Base-by-base conservation (phyloP, 2,329 filamentous ascomycete species). In the Didymella keratinophila region DNA sequence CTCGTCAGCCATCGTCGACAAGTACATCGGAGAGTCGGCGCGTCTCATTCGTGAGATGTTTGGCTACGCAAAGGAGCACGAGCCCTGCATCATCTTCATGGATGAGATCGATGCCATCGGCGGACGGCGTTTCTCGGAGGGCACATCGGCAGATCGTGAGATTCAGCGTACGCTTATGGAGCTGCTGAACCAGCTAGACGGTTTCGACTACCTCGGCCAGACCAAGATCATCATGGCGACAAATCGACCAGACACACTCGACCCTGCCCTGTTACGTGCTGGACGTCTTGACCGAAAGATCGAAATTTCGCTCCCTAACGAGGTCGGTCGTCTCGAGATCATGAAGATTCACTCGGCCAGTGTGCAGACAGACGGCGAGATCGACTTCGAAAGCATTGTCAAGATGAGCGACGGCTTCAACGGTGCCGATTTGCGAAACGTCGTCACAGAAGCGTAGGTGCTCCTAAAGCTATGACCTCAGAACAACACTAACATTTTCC, bases 221-320 rank as follows among this genome's bases (percentile, higher is more conserved):
- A 99, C 95, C 54, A 99, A 99, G 84, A 99, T 99, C 77, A 99
- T 99, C 82, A 99, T 99, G 96, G 95, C 93, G 36, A 98, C 95
- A 59, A 99, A 99, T 84, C 86, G 95, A 80, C 95, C 94, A 14
- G 94, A 98, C 78, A 98, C 94, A 0, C 87, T 99, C 47, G 94
- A 99, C 75, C 94, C 94, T 32, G 94, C 94, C 1, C 83, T 99
- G 71, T 84, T 99, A 55, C 89, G 94, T 81, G 94, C 94, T 42
- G 94, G 94, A 71, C 90, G 95, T 78, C 84, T 99, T 70, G 96
- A 99, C 79, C 87, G 95, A 68, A 99, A 99, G 86, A 95, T 99
- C 71, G 96, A 99, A 79, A 98, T 99, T 71, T 91, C 94, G 11
- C 83, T 99, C 56, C 95, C 95, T 37, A 99, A 99, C 74, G 95